Percentiles rank a stretch among this genome's conserved stretches.
Conservation (phyloP, 2,329 filamentous ascomycete genomes). For the Xylariaceae sp. region DNA sequence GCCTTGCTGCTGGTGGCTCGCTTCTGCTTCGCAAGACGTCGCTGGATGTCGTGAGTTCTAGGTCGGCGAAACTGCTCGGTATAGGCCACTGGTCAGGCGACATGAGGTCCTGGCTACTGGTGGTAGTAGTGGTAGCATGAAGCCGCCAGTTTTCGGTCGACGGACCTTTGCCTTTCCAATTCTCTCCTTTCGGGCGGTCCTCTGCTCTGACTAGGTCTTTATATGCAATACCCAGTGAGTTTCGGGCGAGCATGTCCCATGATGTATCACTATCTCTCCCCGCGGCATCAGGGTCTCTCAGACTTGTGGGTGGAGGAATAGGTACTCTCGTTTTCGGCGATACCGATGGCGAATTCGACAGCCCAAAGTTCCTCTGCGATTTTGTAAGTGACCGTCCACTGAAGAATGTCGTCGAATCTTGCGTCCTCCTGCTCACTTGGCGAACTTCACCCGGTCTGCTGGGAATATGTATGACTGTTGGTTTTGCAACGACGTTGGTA, state of each 20-base stretch:
- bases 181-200: slow-evolving; percentile 12
- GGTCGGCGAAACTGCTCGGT: slow-evolving; percentile 13
- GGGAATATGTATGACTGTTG: slow-evolving; percentile 32
- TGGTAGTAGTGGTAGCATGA: slow-evolving; percentile 13
- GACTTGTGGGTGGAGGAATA: slow-evolving; percentile 12
- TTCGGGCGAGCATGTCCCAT: slow-evolving; percentile 24
- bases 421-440: slow-evolving; percentile 25
- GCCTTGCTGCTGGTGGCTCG: slow-evolving; percentile 16
- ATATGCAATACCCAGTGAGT: slow-evolving; percentile 29
- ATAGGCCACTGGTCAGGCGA: slow-evolving; percentile 23
- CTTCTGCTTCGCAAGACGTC: slow-evolving; percentile 13
- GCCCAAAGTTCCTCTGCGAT: slow-evolving; percentile 23
- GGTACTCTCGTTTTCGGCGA: too few relatives aligned
- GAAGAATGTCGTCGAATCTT: slow-evolving; percentile 26
- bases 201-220: slow-evolving; percentile 23
- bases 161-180: neutral
- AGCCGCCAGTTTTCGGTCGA: slow-evolving; percentile 22
- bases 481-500: slow-evolving; percentile 25
- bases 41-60: slow-evolving; percentile 10
- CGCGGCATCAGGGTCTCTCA: slow-evolving; percentile 7
- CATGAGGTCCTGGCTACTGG: slow-evolving; percentile 19
- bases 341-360: slow-evolving; percentile 9
- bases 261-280: slow-evolving; percentile 20
- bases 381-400: slow-evolving; percentile 22
- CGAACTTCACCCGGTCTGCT: slow-evolving; percentile 28